Percentiles rank a stretch among this genome's conserved stretches.
These are phyloP conservation scores for Lecanosticta acicola DNA, from an alignment of 2,329 filamentous ascomycete species.

Conservation along the genomic window DNA sequence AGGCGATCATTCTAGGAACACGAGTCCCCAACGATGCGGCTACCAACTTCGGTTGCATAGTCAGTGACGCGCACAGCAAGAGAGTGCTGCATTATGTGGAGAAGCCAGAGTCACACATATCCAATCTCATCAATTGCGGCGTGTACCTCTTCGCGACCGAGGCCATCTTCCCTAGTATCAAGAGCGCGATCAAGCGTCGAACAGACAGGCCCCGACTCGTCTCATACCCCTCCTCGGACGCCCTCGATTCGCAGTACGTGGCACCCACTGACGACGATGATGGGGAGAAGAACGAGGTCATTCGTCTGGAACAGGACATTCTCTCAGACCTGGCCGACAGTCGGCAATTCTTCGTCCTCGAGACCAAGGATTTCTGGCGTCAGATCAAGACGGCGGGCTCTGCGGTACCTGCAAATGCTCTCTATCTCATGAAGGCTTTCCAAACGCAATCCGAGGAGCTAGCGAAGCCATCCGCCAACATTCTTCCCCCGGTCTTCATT, in stretches of 20 bases:
- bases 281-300: slow-evolving; percentile 71
- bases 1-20: slow-evolving; percentile 93
- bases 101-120: slow-evolving; percentile 96
- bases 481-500: slow-evolving; percentile 89
- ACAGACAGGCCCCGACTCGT: slow-evolving; percentile 83
- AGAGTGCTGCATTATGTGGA: slow-evolving; percentile 98
- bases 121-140: slow-evolving; percentile 97
- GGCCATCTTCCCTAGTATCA: slow-evolving; percentile 93
- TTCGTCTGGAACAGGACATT: slow-evolving; percentile 95
- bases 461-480: slow-evolving; percentile 74
- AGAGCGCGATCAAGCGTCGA: slow-evolving; percentile 89
- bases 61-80: slow-evolving; percentile 86
- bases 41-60: slow-evolving; percentile 95
- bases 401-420: slow-evolving; percentile 89
- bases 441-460: slow-evolving; percentile 79
- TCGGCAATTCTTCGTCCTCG: slow-evolving; percentile 96
- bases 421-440: slow-evolving; percentile 92
- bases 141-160: slow-evolving; percentile 97
- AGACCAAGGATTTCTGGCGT: slow-evolving; percentile 99
- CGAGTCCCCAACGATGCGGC: slow-evolving; percentile 85
- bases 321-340: slow-evolving; percentile 91
- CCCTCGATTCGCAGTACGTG: slow-evolving; percentile 65
- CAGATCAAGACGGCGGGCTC: slow-evolving; percentile 99
- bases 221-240: slow-evolving; percentile 93
- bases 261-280: slow-evolving; percentile 65